Evolutionary conservation across 2,329 filamentous ascomycete species (phyloP).

Genomic region (Daldinia sp.): DNA sequence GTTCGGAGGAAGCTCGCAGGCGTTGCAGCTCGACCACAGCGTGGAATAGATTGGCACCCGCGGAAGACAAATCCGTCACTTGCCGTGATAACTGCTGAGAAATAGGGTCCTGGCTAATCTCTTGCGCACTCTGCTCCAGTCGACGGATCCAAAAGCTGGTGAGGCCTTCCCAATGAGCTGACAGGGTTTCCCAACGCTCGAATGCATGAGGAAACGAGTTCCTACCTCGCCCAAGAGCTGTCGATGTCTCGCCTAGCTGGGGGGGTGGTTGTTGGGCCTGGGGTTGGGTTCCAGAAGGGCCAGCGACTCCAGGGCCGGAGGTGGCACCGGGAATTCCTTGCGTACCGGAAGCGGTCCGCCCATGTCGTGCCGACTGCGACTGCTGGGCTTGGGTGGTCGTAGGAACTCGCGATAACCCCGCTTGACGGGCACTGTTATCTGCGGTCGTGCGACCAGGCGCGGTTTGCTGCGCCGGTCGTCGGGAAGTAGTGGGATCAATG

Average conservation of each 20-base stretch:
- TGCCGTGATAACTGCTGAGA: constrained; percentile 90
- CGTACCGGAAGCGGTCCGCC: constrained; percentile 34
- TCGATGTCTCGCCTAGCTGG: constrained; percentile 47
- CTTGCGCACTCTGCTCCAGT: constrained; percentile 87
- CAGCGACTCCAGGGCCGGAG: constrained; percentile 42
- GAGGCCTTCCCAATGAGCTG: constrained; percentile 96
- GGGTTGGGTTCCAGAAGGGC: constrained; percentile 45
- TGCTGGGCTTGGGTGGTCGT: constrained; percentile 36
- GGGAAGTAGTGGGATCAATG: constrained; percentile 35
- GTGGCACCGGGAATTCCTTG: constrained; percentile 32
- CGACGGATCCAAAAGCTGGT: constrained; percentile 97
- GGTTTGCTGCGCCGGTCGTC: constrained; percentile 34
- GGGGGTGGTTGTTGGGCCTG: constrained; percentile 28
- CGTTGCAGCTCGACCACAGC: constrained; percentile 96
- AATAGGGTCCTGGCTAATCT: constrained; percentile 82
- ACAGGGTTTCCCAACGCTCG: constrained; percentile 95
- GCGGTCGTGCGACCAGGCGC: constrained; percentile 35
- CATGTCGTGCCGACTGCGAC: constrained; percentile 39
- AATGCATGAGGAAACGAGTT: constrained; percentile 95
- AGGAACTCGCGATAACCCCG: constrained; percentile 33
- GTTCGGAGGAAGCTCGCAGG: constrained; percentile 90
- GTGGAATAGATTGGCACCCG: constrained; percentile 96
- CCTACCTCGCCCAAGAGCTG: constrained; percentile 51
- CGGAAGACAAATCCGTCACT: constrained; percentile 95
- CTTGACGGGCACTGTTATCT: constrained; percentile 34